Conservation (phyloP, 2,329 filamentous ascomycete genomes). For the Stromatinia cepivora region DNA sequence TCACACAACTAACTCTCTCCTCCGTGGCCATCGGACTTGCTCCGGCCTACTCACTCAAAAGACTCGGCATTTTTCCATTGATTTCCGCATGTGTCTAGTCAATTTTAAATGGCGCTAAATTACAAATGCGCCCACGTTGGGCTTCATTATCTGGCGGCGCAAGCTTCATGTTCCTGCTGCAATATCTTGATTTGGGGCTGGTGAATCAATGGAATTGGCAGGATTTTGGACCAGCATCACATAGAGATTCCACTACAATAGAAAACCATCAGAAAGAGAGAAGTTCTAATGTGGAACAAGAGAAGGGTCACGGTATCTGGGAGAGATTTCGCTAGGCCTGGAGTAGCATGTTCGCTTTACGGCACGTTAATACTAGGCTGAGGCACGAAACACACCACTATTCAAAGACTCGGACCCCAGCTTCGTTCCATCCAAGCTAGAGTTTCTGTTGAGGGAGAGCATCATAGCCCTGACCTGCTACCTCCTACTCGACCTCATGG, state of each 20-base stretch:
- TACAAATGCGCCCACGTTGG: background rate
- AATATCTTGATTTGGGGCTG: background rate
- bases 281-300: background rate
- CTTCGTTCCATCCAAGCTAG: background rate
- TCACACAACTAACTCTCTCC: background rate
- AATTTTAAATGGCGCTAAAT: background rate
- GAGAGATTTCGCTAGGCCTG: conserved; percentile 2
- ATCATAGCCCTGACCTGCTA: background rate
- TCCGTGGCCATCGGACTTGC: background rate
- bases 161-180: conserved; percentile 6
- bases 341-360: conserved; percentile 7
- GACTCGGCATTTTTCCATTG: background rate
- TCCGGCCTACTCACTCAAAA: background rate
- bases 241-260: background rate
- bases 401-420: background rate
- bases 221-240: background rate
- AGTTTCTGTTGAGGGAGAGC: background rate
- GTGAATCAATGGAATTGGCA: conserved; percentile 4
- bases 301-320: background rate
- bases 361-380: conserved; percentile 8
- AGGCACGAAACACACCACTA: background rate
- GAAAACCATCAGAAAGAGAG: background rate
- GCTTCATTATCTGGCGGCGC: conserved; percentile 1
- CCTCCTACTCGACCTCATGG: background rate
- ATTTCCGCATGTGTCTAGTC: conserved; percentile 2